These are phyloP conservation scores for Diaporthe capsici DNA, from an alignment of 2,329 filamentous ascomycete species.

Conservation along the genomic window DNA sequence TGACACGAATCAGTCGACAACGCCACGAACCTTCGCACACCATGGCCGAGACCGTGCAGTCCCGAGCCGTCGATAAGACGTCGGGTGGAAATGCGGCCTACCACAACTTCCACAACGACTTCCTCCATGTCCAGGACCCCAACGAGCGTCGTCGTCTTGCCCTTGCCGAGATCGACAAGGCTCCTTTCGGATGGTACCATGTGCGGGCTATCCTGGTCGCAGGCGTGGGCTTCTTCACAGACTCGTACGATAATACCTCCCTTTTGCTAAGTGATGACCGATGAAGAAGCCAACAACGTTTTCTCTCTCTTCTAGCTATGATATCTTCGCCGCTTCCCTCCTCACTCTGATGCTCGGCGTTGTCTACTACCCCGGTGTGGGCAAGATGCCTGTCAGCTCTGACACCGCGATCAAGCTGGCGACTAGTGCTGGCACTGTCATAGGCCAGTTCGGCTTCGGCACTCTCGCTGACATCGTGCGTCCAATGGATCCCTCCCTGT, in stretches of 20 bases:
- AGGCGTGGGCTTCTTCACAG: constrained; percentile 90
- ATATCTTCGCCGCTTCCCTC: constrained; percentile 84
- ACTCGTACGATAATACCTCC: constrained; percentile 62
- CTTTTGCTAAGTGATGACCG: constrained; percentile 12
- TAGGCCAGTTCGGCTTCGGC: constrained; percentile 87
- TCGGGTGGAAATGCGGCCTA: constrained; percentile 78
- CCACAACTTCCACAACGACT: constrained; percentile 85
- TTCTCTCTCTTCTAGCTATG: constrained; percentile 47
- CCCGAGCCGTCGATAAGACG: constrained; percentile 59
- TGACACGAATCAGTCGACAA: background rate
- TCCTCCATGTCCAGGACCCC: constrained; percentile 74
- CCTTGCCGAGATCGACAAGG: constrained; percentile 85
- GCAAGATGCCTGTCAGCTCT: constrained; percentile 74
- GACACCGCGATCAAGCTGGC: constrained; percentile 90
- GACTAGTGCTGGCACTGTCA: constrained; percentile 85
- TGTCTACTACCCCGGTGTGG: constrained; percentile 75
- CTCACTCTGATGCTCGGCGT: constrained; percentile 83
- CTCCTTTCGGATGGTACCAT: constrained; percentile 88
- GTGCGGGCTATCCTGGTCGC: constrained; percentile 83
- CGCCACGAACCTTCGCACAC: constrained; percentile 1
- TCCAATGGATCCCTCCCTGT: background rate
- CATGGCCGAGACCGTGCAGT: constrained; percentile 43
- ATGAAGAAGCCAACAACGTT: constrained; percentile 31
- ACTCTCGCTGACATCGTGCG: constrained; percentile 74
- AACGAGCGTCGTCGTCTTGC: constrained; percentile 85